Percentiles rank a stretch among this genome's conserved stretches.
Conservation (phyloP, 768 basidiomycete genomes). For the Dioszegia aurantiaca region DNA sequence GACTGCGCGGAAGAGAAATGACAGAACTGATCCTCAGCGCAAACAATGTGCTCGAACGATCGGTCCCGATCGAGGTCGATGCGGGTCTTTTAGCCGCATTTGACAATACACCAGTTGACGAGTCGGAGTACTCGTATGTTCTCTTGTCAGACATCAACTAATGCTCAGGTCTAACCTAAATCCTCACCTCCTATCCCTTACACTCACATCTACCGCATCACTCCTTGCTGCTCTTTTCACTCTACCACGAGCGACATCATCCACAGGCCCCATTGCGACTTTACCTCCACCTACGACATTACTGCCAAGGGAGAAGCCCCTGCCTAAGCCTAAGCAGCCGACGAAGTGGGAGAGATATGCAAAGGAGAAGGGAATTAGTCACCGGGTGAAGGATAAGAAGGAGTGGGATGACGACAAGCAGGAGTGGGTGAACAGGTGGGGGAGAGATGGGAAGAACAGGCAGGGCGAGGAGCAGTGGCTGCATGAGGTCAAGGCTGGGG, state of each 20-base stretch:
- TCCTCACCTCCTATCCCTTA: constrained; percentile 69
- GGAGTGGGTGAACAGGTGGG: constrained; percentile 90
- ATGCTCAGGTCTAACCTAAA: constrained; percentile 68
- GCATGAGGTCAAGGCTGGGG: constrained; percentile 80
- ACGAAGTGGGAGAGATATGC: constrained; percentile 99
- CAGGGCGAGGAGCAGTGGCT: constrained; percentile 84
- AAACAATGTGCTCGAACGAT: constrained; percentile 29
- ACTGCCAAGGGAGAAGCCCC: constrained; percentile 84
- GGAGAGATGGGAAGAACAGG: constrained; percentile 77
- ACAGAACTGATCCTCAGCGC: constrained; percentile 31
- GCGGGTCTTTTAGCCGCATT: constrained; percentile 77
- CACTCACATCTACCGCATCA: constrained; percentile 75
- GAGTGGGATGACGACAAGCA: constrained; percentile 94
- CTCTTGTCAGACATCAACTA: not conserved
- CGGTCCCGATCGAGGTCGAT: constrained; percentile 65
- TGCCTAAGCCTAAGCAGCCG: constrained; percentile 84
- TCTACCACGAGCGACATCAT: constrained; percentile 66
- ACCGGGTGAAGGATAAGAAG: constrained; percentile 71
- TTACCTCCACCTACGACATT: constrained; percentile 73
- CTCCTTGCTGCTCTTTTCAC: constrained; percentile 76
- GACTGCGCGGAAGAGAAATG: not conserved
- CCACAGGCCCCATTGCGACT: constrained; percentile 68
- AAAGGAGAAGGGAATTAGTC: constrained; percentile 85
- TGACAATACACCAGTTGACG: constrained; percentile 82
- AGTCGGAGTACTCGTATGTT: constrained; percentile 73